A percentile compares a stretch with the other conserved stretches of the same genome.
Conservation (phyloP, 306 rosid genomes). For the Cicer bijugum region DNA sequence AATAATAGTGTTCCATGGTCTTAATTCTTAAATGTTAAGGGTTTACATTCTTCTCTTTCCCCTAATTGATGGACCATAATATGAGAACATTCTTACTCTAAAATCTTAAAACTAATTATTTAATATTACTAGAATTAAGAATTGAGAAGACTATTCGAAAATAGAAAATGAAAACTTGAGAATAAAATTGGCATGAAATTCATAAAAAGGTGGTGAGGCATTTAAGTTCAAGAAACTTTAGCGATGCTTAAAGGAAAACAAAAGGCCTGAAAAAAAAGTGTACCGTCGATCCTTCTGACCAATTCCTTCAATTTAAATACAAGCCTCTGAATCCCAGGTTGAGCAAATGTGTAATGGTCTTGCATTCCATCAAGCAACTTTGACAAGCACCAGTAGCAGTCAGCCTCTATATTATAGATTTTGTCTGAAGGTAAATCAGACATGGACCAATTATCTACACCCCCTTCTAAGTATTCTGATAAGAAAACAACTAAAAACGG, state of each 20-base stretch:
- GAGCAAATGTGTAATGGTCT: slow-evolving; percentile 97
- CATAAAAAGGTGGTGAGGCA: slow-evolving; percentile 20
- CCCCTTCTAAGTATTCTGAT: slow-evolving; percentile 81
- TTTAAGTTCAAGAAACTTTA: slow-evolving; percentile 28
- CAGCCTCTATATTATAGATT: slow-evolving; percentile 78
- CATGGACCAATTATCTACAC: slow-evolving; percentile 75
- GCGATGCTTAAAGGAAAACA: slow-evolving; percentile 35
- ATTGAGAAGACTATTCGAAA: slow-evolving; percentile 3
- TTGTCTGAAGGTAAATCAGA: slow-evolving; percentile 70
- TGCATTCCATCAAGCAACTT: slow-evolving; percentile 98
- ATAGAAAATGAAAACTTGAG: slow-evolving; percentile 37
- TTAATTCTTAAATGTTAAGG: slow-evolving; percentile 31
- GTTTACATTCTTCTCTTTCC: slow-evolving; percentile 24
- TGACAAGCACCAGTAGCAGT: slow-evolving; percentile 95
- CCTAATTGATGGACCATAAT: not conserved
- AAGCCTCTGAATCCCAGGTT: slow-evolving; percentile 97
- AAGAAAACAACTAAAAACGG: slow-evolving; percentile 90
- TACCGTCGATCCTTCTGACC: slow-evolving; percentile 92
- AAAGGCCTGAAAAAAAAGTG: slow-evolving; percentile 30
- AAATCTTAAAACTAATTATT: slow-evolving; percentile 12
- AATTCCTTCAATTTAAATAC: slow-evolving; percentile 91
- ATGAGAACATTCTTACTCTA: slow-evolving; percentile 21
- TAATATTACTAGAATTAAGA: slow-evolving; percentile 27
- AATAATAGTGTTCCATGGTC: slow-evolving; percentile 5
- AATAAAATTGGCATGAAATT: slow-evolving; percentile 25